Evolutionary conservation across 2,329 filamentous ascomycete species (phyloP).

Genomic region (Phaeosphaeria sp.): DNA sequence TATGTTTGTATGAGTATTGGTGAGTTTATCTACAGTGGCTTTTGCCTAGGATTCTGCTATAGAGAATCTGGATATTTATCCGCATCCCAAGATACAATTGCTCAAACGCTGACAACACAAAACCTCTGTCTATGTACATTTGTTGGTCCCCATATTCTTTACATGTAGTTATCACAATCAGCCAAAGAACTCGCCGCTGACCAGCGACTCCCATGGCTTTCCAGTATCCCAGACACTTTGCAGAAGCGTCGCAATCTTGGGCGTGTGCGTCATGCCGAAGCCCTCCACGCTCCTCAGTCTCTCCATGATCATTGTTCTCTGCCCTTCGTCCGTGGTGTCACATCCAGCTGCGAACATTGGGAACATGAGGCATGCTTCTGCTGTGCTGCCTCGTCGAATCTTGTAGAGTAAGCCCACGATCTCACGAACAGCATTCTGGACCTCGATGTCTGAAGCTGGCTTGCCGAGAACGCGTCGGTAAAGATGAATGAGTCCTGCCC

Average conservation of each 20-base stretch:
- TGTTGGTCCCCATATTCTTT: not conserved
- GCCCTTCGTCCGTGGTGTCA: slow-evolving; percentile 65
- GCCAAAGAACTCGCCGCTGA: slow-evolving; percentile 72
- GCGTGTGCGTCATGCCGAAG: slow-evolving; percentile 78
- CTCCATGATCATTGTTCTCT: slow-evolving; percentile 68
- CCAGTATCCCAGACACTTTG: slow-evolving; percentile 73
- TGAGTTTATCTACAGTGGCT: not conserved
- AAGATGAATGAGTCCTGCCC: slow-evolving; percentile 78
- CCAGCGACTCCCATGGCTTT: slow-evolving; percentile 71
- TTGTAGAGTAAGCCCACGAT: slow-evolving; percentile 69
- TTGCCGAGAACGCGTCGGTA: slow-evolving; percentile 75
- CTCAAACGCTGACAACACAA: not conserved
- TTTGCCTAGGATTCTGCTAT: not conserved
- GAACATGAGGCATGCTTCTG: slow-evolving; percentile 78
- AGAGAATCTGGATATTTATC: not conserved
- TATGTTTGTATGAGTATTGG: not conserved
- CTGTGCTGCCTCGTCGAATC: slow-evolving; percentile 70
- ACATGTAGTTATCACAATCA: slow-evolving; percentile 14
- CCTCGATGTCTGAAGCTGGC: slow-evolving; percentile 62
- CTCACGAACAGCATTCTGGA: slow-evolving; percentile 68
- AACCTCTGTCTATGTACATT: not conserved
- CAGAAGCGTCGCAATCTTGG: slow-evolving; percentile 69
- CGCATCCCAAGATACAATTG: not conserved
- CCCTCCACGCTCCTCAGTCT: slow-evolving; percentile 72
- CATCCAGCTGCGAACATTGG: slow-evolving; percentile 86